Evolutionary conservation across 2,329 filamentous ascomycete species (phyloP), one percentile per base, ranked within the genome.

Genomic region (Nigrospora oryzae): DNA sequence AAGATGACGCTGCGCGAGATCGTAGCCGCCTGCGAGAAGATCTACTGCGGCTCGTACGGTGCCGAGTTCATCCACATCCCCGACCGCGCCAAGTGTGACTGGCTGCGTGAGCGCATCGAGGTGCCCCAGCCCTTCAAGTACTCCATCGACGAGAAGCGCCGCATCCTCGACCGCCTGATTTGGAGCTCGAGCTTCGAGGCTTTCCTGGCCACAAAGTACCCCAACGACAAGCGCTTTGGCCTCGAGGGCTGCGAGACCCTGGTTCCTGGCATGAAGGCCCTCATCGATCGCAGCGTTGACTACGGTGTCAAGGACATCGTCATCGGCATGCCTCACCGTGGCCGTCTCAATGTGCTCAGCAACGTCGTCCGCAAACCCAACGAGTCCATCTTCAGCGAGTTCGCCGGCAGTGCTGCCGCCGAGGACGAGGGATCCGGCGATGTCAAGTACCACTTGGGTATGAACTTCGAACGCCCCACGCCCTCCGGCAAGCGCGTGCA

Each of bases 311-410:
- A 97, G 76, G 93, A 98, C 62, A 97, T 98, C 58, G 87, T 98
- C 62, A 98, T 98, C 61, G 93, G 93, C 60, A 98, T 98, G 93
- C 93, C 93, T 54, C 93, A 98, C 69, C 89, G 93, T 80, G 93
- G 93, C 62, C 89, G 93, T 75, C 82, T 98, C 52, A 98, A 98
- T 63, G 89, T 98, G 43, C 81, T 98, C 51, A 94, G 86, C 73
- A 98, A 98, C 71, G 93, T 98, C 61, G 93, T 98, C 56, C 85
- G 93, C 62, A 98, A 98, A 73, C 91, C 93, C 58, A 98, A 98
- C 69, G 93, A 97, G 73, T 97, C 93, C 53, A 98, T 98, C 68
- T 98, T 98, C 75, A 95, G 87, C 64, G 93, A 98, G 68, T 98
- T 98, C 61, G 86, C 88, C 51, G 93, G 93, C 57, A 88, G 85